Base-by-base conservation (phyloP, 352 stramenopile genomes). In the Phytophthora citrophthora region DNA sequence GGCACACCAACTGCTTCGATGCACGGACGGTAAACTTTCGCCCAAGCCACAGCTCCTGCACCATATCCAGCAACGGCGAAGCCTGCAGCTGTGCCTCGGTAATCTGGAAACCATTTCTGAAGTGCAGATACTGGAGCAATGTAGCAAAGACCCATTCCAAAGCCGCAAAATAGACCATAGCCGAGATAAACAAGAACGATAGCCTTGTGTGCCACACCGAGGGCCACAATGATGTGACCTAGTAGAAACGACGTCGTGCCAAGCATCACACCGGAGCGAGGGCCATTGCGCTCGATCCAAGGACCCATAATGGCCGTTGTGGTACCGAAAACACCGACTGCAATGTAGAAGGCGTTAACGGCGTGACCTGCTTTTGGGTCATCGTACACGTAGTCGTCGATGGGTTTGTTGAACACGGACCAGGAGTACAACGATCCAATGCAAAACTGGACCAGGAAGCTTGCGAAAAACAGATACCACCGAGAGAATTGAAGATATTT, bases 31-130 rank as follows among this genome's bases (percentile, higher is more conserved):
- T 88, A 90, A 23, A 80, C 75, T 63, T 88, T 87, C 40, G 79
- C 65, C 81, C 81, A 90, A 9, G 82, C 71, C 18, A 90, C 76
- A 10, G 81, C 72, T 4, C 81, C 81, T 0, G 79, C 81, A 23
- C 83, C 83, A 60, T 90, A 91, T 8, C 80, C 79, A 16, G 72
- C 79, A 3, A 91, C 79, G 8, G 83, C 83, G 29, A 91, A 90
- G 20, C 83, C 83, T 20, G 83, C 80, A 10, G 83, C 83, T 6
- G 72, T 88, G 27, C 83, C 83, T 20, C 83, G 76, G 52, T 87
- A 87, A 54, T 91, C 82, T 2, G 82, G 82, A 47, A 91, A 91
- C 82, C 82, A 91, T 54, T 90, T 88, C 52, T 90, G 81, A 8
- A 91, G 52, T 26, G 80, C 77, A 16, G 78, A 89, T 13, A 91